Evolutionary conservation across 2,329 filamentous ascomycete genomes (phyloP).

Genomic region (Zymoseptoria brevis): DNA sequence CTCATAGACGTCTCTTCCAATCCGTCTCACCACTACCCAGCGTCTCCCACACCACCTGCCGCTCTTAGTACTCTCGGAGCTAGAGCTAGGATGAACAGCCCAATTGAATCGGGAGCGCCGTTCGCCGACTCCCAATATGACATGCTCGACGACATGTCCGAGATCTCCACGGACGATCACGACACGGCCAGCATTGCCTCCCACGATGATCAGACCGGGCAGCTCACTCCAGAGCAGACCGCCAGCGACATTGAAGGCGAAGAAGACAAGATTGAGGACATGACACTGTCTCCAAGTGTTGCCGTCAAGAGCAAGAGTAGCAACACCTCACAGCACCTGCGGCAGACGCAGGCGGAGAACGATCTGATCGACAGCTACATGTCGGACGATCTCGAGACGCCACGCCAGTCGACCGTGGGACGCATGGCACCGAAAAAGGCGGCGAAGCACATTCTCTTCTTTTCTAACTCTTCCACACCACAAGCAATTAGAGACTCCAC

Average conservation of each 20-base stretch:
- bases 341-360: conserved; percentile 17
- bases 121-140: conserved; percentile 25
- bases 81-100: conserved; percentile 16
- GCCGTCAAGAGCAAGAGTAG: not conserved
- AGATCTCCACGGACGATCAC: conserved; percentile 25
- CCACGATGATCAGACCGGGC: conserved; percentile 12
- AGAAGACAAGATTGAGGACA: not conserved
- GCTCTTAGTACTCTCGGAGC: conserved; percentile 24
- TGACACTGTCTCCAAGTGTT: not conserved
- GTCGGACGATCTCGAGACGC: conserved; percentile 27
- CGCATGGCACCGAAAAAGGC: not conserved
- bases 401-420: conserved; percentile 23
- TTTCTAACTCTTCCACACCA: conserved; percentile 5
- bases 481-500: conserved; percentile 9
- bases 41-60: conserved; percentile 21
- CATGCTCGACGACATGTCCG: conserved; percentile 28
- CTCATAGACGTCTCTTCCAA: conserved; percentile 11
- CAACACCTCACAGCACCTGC: conserved; percentile 1
- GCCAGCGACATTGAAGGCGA: conserved; percentile 12
- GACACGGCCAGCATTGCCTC: conserved; percentile 28
- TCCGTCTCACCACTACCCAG: not conserved
- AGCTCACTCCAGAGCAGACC: conserved; percentile 14
- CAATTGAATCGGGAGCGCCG: conserved; percentile 13
- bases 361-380: conserved; percentile 23
- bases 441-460: conserved; percentile 12